Conservation (phyloP, 2,329 filamentous ascomycete genomes). For the Trichoderma endophyticum region DNA sequence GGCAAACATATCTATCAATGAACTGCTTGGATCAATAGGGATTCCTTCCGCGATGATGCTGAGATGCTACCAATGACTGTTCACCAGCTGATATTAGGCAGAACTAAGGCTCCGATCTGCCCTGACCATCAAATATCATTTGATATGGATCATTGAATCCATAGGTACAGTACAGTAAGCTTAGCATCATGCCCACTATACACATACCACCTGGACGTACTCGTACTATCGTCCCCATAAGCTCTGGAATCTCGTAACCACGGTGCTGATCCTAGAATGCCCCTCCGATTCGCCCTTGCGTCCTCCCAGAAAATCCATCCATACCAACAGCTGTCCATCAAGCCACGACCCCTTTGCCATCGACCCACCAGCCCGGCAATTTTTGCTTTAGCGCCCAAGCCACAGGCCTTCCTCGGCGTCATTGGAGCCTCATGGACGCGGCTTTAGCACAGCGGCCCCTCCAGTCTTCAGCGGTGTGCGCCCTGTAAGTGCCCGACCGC, state of each 20-base stretch:
- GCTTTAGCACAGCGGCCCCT: neutral
- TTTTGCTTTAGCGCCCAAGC: slow-evolving; percentile 3
- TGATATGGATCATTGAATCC: neutral
- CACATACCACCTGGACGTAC: neutral
- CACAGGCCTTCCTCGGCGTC: slow-evolving; percentile 14
- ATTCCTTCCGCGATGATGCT: neutral
- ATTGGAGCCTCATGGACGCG: slow-evolving; percentile 6
- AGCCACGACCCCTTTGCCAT: slow-evolving; percentile 16
- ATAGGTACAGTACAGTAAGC: neutral
- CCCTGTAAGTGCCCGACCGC: slow-evolving; percentile 10
- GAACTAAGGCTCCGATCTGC: neutral
- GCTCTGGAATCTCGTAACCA: neutral
- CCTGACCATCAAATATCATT: neutral
- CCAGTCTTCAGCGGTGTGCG: slow-evolving; percentile 19
- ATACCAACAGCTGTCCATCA: neutral
- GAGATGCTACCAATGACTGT: neutral
- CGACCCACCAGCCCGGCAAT: slow-evolving; percentile 13
- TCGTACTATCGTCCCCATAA: neutral
- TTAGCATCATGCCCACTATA: neutral
- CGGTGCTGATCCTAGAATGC: neutral
- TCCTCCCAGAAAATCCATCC: neutral
- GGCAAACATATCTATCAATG: neutral
- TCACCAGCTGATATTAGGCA: neutral
- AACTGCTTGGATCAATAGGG: neutral
- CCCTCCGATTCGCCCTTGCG: neutral